Conservation (phyloP, 768 basidiomycete species). For the Suillus americanus region DNA sequence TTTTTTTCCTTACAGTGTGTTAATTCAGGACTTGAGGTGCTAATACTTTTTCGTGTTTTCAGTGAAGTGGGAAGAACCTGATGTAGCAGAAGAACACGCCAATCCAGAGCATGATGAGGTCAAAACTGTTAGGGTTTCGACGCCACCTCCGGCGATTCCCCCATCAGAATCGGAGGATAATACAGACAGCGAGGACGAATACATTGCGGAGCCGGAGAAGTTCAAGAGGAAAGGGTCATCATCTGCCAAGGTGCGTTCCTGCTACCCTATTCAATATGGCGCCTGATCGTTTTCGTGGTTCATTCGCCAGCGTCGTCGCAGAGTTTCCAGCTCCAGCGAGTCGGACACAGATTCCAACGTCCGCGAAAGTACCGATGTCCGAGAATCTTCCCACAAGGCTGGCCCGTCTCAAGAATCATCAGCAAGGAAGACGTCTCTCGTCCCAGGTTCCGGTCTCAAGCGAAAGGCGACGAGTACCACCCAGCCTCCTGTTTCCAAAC, state of each 20-base stretch:
- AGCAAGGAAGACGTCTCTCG: constrained; percentile 23
- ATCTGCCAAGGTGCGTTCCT: constrained; percentile 44
- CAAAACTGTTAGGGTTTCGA: constrained; percentile 16
- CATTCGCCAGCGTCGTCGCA: constrained; percentile 44
- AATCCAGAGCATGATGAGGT: constrained; percentile 20
- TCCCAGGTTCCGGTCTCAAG: constrained; percentile 38
- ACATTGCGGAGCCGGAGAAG: constrained; percentile 47
- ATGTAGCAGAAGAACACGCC: constrained; percentile 50
- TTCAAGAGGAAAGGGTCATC: constrained; percentile 31
- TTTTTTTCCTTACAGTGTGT: constrained; percentile 16
- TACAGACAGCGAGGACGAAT: constrained; percentile 69
- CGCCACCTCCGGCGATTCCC: constrained; percentile 31
- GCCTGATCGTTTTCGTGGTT: constrained; percentile 7
- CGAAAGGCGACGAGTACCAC: constrained; percentile 50
- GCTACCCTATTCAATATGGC: constrained; percentile 15
- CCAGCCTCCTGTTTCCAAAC: constrained; percentile 41
- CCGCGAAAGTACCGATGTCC: constrained; percentile 10
- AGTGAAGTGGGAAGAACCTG: constrained; percentile 77
- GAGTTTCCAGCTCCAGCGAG: constrained; percentile 40
- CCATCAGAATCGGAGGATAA: constrained; percentile 50
- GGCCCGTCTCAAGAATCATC: constrained; percentile 18
- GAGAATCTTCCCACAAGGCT: constrained; percentile 15
- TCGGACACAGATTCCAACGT: constrained; percentile 40
- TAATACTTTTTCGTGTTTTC: constrained; percentile 29
- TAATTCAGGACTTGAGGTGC: constrained; percentile 18